Conservation (phyloP, 257 asterid genomes). For the Capsicum chinense region DNA sequence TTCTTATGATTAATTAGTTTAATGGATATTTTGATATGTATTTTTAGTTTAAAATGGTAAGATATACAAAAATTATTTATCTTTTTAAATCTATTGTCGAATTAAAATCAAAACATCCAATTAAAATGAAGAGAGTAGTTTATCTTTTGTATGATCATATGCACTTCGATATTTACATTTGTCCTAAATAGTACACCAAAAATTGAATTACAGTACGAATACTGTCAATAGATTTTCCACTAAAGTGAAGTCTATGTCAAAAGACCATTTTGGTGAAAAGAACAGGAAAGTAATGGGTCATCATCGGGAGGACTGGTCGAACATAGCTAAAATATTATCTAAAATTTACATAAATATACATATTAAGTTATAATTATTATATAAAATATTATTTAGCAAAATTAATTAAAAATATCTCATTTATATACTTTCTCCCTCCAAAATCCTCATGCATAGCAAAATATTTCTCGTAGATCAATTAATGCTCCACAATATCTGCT, state of each 20-base stretch:
- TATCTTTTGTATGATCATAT: background rate
- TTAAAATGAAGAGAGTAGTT: background rate
- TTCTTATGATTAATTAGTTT: too few species aligned
- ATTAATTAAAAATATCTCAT: too few species aligned
- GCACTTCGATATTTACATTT: background rate
- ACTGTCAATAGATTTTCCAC: background rate
- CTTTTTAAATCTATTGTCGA: background rate
- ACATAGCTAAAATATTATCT: background rate
- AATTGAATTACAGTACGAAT: background rate
- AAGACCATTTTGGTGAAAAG: background rate
- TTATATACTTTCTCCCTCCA: too few species aligned
- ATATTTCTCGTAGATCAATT: too few species aligned
- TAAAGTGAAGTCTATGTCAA: background rate
- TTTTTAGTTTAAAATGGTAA: too few species aligned
- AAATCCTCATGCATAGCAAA: too few species aligned
- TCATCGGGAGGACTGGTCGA: background rate
- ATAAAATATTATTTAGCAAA: too few species aligned
- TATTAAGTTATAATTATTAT: too few species aligned
- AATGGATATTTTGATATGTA: too few species aligned
- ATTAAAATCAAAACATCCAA: background rate
- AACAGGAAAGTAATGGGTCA: background rate
- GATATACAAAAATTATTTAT: too few species aligned
- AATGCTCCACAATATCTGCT: too few species aligned
- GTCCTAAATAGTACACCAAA: constrained; percentile 17
- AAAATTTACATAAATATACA: too few species aligned